A percentile compares a stretch with the other conserved stretches of the same genome.
Evolutionary conservation across 176 grass and related monocot species (phyloP).

Genomic region (Panicum miliaceum): DNA sequence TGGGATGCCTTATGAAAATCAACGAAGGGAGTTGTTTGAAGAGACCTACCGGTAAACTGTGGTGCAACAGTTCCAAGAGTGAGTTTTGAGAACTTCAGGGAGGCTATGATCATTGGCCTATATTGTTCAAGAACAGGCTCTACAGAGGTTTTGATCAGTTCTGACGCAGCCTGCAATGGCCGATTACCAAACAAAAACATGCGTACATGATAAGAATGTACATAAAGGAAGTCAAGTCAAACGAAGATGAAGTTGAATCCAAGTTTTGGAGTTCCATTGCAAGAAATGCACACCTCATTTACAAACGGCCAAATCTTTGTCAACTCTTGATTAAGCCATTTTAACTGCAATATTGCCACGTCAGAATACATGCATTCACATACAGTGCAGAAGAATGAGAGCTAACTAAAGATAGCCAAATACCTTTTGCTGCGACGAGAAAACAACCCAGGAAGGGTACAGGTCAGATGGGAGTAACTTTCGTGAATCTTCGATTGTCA

Average conservation of each 20-base stretch:
- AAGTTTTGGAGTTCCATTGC: background rate
- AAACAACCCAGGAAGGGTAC: constrained; percentile 98
- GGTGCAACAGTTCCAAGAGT: constrained; percentile 96
- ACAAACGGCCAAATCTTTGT: constrained; percentile 95
- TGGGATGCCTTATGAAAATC: background rate
- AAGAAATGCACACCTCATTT: constrained; percentile 57
- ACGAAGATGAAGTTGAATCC: constrained; percentile 1
- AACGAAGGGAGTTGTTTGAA: constrained; percentile 2
- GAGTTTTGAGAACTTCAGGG: constrained; percentile 92
- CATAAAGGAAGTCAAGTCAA: constrained; percentile 12
- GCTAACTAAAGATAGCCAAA: constrained; percentile 29
- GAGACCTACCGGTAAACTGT: constrained; percentile 84
- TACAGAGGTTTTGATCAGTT: constrained; percentile 83
- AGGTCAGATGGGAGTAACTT: constrained; percentile 75
- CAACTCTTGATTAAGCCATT: constrained; percentile 95
- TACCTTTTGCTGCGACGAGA: constrained; percentile 87
- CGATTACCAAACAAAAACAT: constrained; percentile 44
- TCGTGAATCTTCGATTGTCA: constrained; percentile 87
- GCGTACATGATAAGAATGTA: constrained; percentile 30
- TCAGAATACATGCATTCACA: constrained; percentile 41
- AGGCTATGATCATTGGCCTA: constrained; percentile 73
- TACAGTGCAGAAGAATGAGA: background rate
- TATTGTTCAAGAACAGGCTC: constrained; percentile 97
- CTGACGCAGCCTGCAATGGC: constrained; percentile 77
- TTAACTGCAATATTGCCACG: constrained; percentile 59